Conservation (phyloP, 495 filamentous ascomycete genomes). For the Amniculicola lignicola region DNA sequence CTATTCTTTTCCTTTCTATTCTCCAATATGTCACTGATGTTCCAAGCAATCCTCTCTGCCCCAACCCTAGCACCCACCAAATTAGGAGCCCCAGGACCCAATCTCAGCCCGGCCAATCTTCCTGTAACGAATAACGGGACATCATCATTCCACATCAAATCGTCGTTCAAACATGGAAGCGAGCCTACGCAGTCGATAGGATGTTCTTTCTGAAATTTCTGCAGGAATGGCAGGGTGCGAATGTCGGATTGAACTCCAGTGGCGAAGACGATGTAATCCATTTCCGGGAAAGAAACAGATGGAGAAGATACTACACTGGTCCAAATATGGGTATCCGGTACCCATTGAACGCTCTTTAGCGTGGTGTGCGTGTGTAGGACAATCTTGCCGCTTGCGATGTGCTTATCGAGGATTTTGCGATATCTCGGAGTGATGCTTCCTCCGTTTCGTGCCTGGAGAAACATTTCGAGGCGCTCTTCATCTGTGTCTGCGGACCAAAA, state of each 20-base stretch:
- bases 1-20: background rate
- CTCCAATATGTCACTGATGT: constrained; percentile 14
- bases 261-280: constrained; percentile 65
- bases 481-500: constrained; percentile 53
- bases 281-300: constrained; percentile 49
- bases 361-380: constrained; percentile 52
- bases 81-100: constrained; percentile 61
- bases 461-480: constrained; percentile 57
- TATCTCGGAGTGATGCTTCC: constrained; percentile 61
- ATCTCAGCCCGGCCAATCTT: constrained; percentile 53
- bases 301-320: constrained; percentile 47
- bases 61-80: constrained; percentile 62
- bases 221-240: constrained; percentile 49
- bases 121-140: constrained; percentile 62
- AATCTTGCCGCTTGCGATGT: constrained; percentile 45
- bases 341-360: constrained; percentile 43
- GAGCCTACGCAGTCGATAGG: constrained; percentile 54
- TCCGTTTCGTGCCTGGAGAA: constrained; percentile 56
- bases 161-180: constrained; percentile 60
- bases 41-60: constrained; percentile 60
- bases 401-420: constrained; percentile 52
- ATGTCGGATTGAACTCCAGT: constrained; percentile 57
- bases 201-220: constrained; percentile 50
- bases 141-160: constrained; percentile 59
- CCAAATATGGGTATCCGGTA: constrained; percentile 49